Percentiles rank a stretch among this genome's conserved stretches.
These are phyloP conservation scores for Colletotrichum spinosum DNA, from an alignment of 2,329 filamentous ascomycete genomes.

Conservation along the genomic window DNA sequence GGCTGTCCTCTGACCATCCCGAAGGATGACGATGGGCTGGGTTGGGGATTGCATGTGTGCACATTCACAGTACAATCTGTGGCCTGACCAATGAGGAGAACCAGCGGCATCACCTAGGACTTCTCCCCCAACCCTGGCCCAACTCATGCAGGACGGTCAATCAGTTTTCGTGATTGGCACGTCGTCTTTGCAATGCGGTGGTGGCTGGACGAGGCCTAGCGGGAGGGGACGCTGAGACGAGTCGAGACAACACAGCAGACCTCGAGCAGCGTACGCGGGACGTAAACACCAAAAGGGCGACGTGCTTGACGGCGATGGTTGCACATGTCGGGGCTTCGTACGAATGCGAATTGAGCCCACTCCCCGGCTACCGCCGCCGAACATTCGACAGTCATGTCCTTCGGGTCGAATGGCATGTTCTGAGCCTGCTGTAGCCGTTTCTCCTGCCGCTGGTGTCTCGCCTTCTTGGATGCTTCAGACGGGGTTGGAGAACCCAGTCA, in stretches of 20 bases:
- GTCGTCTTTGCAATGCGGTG: constrained; percentile 25
- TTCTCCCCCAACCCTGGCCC: constrained; percentile 25
- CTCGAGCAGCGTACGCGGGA: not conserved
- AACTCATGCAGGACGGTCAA: constrained; percentile 20
- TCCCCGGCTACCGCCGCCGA: constrained; percentile 22
- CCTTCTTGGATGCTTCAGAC: too few relatives aligned
- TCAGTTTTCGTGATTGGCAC: constrained; percentile 3
- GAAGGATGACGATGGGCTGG: too few relatives aligned
- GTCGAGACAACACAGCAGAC: too few relatives aligned
- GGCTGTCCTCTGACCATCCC: constrained; percentile 4
- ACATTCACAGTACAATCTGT: constrained; percentile 6
- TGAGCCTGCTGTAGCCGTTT: constrained; percentile 17
- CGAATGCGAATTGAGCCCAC: not conserved
- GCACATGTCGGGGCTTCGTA: constrained; percentile 4
- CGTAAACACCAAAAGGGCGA: constrained; percentile 10
- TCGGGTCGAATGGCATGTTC: constrained; percentile 11
- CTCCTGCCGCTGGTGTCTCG: constrained; percentile 1
- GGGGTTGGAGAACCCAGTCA: too few relatives aligned
- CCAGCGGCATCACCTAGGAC: constrained; percentile 10
- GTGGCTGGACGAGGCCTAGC: constrained; percentile 4
- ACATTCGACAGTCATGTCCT: constrained; percentile 29
- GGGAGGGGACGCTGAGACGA: too few relatives aligned
- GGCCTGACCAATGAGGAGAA: constrained; percentile 19
- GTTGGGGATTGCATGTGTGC: too few relatives aligned
- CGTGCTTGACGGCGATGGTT: not conserved